A percentile compares a stretch with the other conserved stretches of the same genome.
These are phyloP conservation scores for Suhomyces chickasaworum DNA, from an alignment of 1,139 yeast species.

Conservation along the genomic window DNA sequence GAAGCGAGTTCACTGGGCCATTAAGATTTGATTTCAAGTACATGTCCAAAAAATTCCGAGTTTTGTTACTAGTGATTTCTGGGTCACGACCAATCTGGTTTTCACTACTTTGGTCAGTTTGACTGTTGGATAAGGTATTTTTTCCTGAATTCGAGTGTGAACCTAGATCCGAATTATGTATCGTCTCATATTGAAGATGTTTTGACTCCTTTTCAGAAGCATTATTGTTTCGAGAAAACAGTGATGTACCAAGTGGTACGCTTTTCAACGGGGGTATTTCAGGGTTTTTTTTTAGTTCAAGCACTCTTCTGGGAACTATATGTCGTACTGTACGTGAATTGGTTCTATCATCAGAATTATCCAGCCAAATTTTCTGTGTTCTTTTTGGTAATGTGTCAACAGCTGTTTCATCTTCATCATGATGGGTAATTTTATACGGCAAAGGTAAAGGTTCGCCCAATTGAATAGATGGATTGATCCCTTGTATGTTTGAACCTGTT, in stretches of 20 bases:
- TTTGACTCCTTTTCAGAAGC: not conserved
- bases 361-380: conserved; percentile 12
- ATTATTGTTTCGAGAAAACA: not conserved
- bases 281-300: conserved; percentile 9
- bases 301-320: conserved; percentile 3
- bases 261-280: not conserved
- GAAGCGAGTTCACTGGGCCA: not conserved
- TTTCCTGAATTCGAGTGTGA: not conserved
- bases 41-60: not conserved
- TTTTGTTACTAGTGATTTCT: not conserved
- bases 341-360: not conserved
- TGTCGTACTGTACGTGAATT: not conserved
- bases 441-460: conserved; percentile 43
- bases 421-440: conserved; percentile 27
- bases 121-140: no score
- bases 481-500: not conserved
- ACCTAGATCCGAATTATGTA: not conserved
- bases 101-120: no score
- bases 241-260: not conserved
- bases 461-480: conserved; percentile 1
- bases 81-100: not conserved
- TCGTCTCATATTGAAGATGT: not conserved
- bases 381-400: conserved; percentile 18
- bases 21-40: conserved; percentile 2
- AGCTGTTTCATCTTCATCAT: conserved; percentile 22